Evolutionary conservation across 164 flowering plant genomes (phyloP).

Genomic region (Sedum album): DNA sequence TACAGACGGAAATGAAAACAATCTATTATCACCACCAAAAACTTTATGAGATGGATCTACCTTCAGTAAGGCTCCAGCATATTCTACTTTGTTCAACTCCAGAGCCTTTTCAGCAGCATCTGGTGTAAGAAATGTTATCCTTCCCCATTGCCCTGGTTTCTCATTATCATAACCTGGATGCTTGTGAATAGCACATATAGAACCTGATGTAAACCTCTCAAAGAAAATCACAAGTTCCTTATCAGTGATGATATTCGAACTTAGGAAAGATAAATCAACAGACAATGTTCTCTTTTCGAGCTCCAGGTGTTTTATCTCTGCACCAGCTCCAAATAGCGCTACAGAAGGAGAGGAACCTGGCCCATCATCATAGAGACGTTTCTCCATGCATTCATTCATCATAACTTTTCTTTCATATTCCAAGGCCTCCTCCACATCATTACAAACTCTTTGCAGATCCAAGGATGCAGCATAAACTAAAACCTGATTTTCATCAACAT

Average conservation of each 20-base stretch:
- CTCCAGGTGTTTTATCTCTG: constrained; percentile 80
- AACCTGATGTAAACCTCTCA: constrained; percentile 47
- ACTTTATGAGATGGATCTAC: constrained; percentile 36
- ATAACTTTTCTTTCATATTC: constrained; percentile 52
- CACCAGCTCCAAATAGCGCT: constrained; percentile 93
- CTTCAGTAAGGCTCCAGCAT: constrained; percentile 40
- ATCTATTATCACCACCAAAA: constrained; percentile 38
- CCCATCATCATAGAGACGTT: constrained; percentile 53
- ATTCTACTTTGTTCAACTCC: constrained; percentile 34
- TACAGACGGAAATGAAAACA: constrained; percentile 52
- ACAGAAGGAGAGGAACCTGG: constrained; percentile 41
- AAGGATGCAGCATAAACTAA: constrained; percentile 42
- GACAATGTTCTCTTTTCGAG: constrained; percentile 58
- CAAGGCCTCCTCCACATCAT: constrained; percentile 37
- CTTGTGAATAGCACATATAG: constrained; percentile 50
- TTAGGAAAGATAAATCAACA: constrained; percentile 50
- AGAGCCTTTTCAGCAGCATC: constrained; percentile 62
- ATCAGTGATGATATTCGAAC: constrained; percentile 36
- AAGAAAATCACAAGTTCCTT: constrained; percentile 59
- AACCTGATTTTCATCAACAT: constrained; percentile 47
- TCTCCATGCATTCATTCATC: constrained; percentile 74
- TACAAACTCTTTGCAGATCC: constrained; percentile 36
- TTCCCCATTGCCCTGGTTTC: constrained; percentile 59
- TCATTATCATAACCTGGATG: constrained; percentile 38
- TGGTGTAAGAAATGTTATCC: constrained; percentile 69